These are phyloP conservation scores for Asterochloris sp. DNA, from an alignment of 139 green algal species.

Conservation along the genomic window DNA sequence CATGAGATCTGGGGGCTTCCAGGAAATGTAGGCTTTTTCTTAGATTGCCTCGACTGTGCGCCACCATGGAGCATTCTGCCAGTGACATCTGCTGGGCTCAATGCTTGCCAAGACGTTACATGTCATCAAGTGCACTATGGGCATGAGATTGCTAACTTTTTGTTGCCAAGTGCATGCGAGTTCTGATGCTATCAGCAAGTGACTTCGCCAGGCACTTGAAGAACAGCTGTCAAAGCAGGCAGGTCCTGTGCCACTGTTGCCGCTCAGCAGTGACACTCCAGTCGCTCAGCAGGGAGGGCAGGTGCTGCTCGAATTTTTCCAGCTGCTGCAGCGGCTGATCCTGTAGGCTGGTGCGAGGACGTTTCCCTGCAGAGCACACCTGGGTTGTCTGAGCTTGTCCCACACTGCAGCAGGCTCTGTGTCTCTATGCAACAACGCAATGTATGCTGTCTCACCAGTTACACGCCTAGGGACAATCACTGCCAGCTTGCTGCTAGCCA, in stretches of 20 bases:
- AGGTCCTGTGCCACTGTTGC: neutral
- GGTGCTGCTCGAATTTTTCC: neutral
- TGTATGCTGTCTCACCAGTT: neutral
- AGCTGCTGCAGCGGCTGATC: neutral
- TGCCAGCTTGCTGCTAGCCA: neutral
- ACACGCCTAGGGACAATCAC: too few relatives aligned
- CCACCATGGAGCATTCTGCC: too few relatives aligned
- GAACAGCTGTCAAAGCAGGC: neutral
- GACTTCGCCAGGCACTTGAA: neutral
- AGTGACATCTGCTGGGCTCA: too few relatives aligned
- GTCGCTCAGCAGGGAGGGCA: neutral
- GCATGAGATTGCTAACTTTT: neutral
- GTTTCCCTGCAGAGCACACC: conserved; percentile 1
- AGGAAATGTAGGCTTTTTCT: too few relatives aligned
- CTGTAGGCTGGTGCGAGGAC: neutral
- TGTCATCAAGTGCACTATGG: too few relatives aligned
- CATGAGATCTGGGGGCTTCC: too few relatives aligned
- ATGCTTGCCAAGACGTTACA: too few relatives aligned
- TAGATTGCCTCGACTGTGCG: too few relatives aligned
- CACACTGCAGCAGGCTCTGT: neutral
- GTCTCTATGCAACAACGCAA: neutral
- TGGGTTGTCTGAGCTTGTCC: neutral
- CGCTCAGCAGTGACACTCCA: conserved; percentile 10
- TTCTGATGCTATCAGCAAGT: neutral
- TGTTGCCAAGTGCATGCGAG: neutral